Conservation (phyloP, 2,329 filamentous ascomycete genomes). For the Trichoderma atrobrunneum region DNA sequence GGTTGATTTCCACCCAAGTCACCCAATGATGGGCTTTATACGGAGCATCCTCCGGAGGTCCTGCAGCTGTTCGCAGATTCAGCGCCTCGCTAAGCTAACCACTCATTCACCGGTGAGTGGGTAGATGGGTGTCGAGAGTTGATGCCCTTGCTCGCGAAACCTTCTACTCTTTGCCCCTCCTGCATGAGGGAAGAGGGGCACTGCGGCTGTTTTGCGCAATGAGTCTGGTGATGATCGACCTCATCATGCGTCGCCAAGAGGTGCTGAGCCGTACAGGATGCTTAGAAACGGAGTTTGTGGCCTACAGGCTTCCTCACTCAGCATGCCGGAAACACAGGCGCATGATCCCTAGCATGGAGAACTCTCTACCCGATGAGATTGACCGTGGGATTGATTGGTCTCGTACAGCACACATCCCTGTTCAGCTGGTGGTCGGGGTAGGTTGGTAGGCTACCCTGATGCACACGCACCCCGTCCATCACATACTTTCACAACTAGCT, state of each 20-base stretch:
- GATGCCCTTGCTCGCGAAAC: neutral
- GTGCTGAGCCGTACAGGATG: conserved; percentile 6
- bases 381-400: conserved; percentile 1
- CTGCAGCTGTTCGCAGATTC: conserved; percentile 15
- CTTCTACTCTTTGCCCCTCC: neutral
- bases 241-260: conserved; percentile 18
- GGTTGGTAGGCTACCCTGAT: neutral
- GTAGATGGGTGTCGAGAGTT: neutral
- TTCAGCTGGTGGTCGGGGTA: conserved; percentile 16
- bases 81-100: conserved; percentile 9
- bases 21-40: neutral
- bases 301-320: neutral
- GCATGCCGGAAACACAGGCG: conserved; percentile 2
- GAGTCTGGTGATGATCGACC: conserved; percentile 19
- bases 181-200: conserved; percentile 9
- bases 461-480: neutral
- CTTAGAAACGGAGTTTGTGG: neutral
- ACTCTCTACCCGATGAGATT: conserved; percentile 15
- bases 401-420: conserved; percentile 14
- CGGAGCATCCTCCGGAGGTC: conserved; percentile 1
- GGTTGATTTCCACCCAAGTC: neutral
- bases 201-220: neutral
- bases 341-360: conserved; percentile 12
- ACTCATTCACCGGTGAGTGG: neutral
- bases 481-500: neutral